Evolutionary conservation across 1,284 basidiomycete species (phyloP).

Genomic region (Phylloboletellus chloephorus): DNA sequence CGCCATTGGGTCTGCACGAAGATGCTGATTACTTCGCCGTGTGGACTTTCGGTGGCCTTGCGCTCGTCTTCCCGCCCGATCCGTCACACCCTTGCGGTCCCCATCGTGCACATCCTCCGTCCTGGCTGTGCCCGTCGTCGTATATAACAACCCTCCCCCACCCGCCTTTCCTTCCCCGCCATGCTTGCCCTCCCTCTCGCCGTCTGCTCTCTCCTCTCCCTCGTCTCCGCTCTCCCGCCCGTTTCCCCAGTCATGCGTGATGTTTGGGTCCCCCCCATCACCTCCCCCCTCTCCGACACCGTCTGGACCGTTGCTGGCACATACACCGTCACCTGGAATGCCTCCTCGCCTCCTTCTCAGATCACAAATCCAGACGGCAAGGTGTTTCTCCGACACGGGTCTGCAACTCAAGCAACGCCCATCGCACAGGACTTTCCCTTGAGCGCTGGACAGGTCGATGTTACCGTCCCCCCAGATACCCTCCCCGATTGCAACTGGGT

Average conservation of each 20-base stretch:
- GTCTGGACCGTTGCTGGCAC: constrained; percentile 40
- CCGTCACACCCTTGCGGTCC: neutral
- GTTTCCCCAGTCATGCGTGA: constrained; percentile 32
- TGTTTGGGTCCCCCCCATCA: constrained; percentile 44
- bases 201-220: constrained; percentile 19
- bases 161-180: constrained; percentile 1
- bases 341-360: constrained; percentile 35
- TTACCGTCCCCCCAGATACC: constrained; percentile 37
- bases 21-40: too few species aligned
- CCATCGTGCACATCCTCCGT: neutral
- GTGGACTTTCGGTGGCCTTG: too few species aligned
- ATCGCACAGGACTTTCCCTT: constrained; percentile 41
- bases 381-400: constrained; percentile 38
- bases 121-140: constrained; percentile 1
- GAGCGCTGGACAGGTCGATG: constrained; percentile 32
- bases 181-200: constrained; percentile 17
- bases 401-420: constrained; percentile 25
- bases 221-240: constrained; percentile 28
- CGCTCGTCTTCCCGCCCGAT: neutral
- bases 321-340: constrained; percentile 46
- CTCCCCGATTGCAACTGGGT: constrained; percentile 31
- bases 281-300: constrained; percentile 34
- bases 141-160: neutral
- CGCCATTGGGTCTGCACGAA: constrained; percentile 26
- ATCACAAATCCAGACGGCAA: constrained; percentile 44